A percentile compares a stretch with the other conserved stretches of the same genome.
Conservation (phyloP, 2,329 filamentous ascomycete species). For the Venturiaceae sp. region DNA sequence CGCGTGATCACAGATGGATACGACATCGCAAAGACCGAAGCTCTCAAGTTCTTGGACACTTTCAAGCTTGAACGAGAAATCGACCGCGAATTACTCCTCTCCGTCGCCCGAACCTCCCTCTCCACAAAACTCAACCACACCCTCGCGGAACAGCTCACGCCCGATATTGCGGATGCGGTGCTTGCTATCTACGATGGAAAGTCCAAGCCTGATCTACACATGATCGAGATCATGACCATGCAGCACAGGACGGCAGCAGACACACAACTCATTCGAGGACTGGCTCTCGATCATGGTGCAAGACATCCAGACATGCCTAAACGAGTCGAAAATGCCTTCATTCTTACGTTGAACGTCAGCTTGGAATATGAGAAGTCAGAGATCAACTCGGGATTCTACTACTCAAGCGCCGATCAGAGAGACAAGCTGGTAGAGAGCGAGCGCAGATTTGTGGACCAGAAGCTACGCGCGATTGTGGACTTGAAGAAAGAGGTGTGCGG, state of each 20-base stretch:
- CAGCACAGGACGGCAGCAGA: slow-evolving; percentile 94
- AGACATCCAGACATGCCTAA: slow-evolving; percentile 98
- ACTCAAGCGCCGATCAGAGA: slow-evolving; percentile 90
- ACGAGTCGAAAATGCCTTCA: slow-evolving; percentile 87
- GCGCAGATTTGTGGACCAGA: slow-evolving; percentile 88
- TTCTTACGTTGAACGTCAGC: slow-evolving; percentile 91
- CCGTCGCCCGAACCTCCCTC: slow-evolving; percentile 86
- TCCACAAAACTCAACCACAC: slow-evolving; percentile 89
- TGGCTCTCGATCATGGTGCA: slow-evolving; percentile 90
- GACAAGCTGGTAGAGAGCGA: slow-evolving; percentile 98
- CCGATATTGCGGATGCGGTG: slow-evolving; percentile 92
- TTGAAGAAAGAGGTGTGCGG: slow-evolving; percentile 97
- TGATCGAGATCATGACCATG: slow-evolving; percentile 99
- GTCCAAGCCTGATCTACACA: slow-evolving; percentile 91
- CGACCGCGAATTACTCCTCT: slow-evolving; percentile 87
- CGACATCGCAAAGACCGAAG: slow-evolving; percentile 89
- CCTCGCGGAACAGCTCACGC: slow-evolving; percentile 83
- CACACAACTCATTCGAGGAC: slow-evolving; percentile 86
- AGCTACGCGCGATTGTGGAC: slow-evolving; percentile 94
- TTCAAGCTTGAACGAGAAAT: slow-evolving; percentile 88
- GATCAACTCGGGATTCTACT: slow-evolving; percentile 98
- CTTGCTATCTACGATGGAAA: slow-evolving; percentile 86
- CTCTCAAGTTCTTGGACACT: slow-evolving; percentile 81
- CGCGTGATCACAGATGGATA: slow-evolving; percentile 96
- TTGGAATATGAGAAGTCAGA: slow-evolving; percentile 98